Percentiles rank a stretch among this genome's conserved stretches.
Evolutionary conservation across 306 rosid genomes (phyloP).

Genomic region (Pterocarpus santalinus): DNA sequence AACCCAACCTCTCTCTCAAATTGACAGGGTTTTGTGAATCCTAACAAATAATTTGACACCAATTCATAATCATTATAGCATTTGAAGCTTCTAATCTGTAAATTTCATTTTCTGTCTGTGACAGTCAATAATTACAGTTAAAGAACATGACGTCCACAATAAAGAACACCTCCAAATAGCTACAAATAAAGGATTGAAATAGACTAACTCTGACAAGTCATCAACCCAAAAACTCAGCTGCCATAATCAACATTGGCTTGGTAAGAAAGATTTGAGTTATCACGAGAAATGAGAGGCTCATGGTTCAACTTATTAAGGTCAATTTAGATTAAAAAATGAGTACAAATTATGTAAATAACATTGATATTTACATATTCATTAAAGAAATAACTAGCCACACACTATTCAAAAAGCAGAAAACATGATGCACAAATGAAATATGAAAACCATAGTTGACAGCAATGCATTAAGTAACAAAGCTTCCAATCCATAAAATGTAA

Average conservation of each 20-base stretch:
- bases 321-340: constrained; percentile 25
- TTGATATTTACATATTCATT: constrained; percentile 1
- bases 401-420: background rate
- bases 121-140: background rate
- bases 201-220: constrained; percentile 22
- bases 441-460: constrained; percentile 35
- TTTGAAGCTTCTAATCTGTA: background rate
- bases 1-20: background rate
- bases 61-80: constrained; percentile 27
- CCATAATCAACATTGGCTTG: constrained; percentile 3
- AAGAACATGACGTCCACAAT: constrained; percentile 8
- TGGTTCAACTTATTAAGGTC: constrained; percentile 15
- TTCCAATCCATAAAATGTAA: constrained; percentile 30
- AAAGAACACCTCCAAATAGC: constrained; percentile 22
- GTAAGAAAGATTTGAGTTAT: constrained; percentile 28
- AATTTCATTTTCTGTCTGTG: constrained; percentile 8
- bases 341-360: background rate
- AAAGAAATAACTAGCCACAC: constrained; percentile 27
- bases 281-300: constrained; percentile 15
- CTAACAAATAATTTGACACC: constrained; percentile 9
- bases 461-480: constrained; percentile 40
- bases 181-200: constrained; percentile 29
- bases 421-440: constrained; percentile 12
- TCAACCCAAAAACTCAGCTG: constrained; percentile 8
- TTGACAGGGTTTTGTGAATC: background rate